Base-by-base conservation (phyloP, 176 grass and related monocot species). In the Puya raimondii region DNA sequence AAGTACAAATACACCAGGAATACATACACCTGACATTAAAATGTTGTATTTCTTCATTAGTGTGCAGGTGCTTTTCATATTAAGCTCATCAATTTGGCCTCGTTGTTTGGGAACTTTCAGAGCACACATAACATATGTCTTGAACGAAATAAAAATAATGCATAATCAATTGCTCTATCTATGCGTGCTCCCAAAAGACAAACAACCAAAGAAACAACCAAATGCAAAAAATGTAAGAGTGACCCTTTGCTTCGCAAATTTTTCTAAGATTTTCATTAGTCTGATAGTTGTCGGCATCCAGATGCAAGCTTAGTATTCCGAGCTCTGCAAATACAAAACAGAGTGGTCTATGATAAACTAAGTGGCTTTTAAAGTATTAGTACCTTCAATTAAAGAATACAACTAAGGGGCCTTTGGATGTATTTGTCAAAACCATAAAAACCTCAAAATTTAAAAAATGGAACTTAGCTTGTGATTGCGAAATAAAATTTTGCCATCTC, bases 241-340 rank as follows among this genome's bases (percentile, higher is more conserved):
- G 92, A 16, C 93, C 93, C 54, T 89, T 89, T 27, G 88, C 86
- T 84, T 92, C 88, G 20, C 88, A 80, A 66, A 96, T 92, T 78
- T 92, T 96, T 83, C 92, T 96, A 11, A 96, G 86, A 53, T 79
- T 77, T 68, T 87, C 93, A 77, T 96, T 89, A 77, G 76, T 96
- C 72, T 96, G 84, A 80, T 88, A 89, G 49, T 91, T 75, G 70
- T 81, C 83, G 66, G 85, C 67, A 81, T 89, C 82, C 18, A 96
- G 42, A 23, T 67, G 79, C 92, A 85, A 91, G 79, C 81, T 91
- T 57, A 91, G 65, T 78, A 91, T 88, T 80, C 88, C 92, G 53
- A 96, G 70, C 50, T 96, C 92, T 91, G 50, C 63, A 84, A 68
- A 64, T 12, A 29, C 5, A 61, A 57, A 54, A 49, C 17, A 50